Evolutionary conservation across 2,329 filamentous ascomycete species (phyloP), one percentile per base, ranked within the genome.

Genomic region (Aspergillus pseudotamarii): DNA sequence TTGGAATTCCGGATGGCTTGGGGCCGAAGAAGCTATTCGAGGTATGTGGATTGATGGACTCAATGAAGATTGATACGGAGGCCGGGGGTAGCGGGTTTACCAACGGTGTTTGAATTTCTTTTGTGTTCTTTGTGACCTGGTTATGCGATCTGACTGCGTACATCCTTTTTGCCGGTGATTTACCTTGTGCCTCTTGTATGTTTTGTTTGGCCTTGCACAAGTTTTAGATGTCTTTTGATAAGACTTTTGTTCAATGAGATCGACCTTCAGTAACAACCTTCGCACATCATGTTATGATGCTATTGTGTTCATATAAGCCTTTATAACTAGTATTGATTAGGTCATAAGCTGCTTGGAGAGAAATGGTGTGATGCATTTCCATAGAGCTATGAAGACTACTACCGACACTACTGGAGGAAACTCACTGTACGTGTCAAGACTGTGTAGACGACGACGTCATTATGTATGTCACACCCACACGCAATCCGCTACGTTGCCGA

Each of bases 21-120:
- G 73, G 71, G 1, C 78, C 78, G 1, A 75, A 73, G 66, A 73
- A 74, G 23, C 59, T 80, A 12, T 81, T 81, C 46, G 76, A 79
- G 55, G 71, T 81, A 1, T 80, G 78, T 62, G 79, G 79, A 1
- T 62, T 81, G 60, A 71, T 76, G 61, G 78, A 80, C 21, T 75
- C 76, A 11, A 73, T 81, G 65, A 71, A 73, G 34, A 64, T 81
- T 55, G 79, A 81, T 66, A 73, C 71, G 6, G 68, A 73, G 45
- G 76, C 79, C 3, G 79, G 79, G 16, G 76, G 76, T 1, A 64
- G 71, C 54, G 71, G 72, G 3, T 76, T 77, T 62, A 60, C 54
- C 3, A 66, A 74, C 21, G 71, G 73, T 32, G 72, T 73, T 28
- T 73, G 61, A 65, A 45, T 41, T 16, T 26, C 41, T 30, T 28